Evolutionary conservation across 305 asterid species (phyloP), one percentile per base, ranked within the genome.

Genomic region (Fraxinus latifolia): DNA sequence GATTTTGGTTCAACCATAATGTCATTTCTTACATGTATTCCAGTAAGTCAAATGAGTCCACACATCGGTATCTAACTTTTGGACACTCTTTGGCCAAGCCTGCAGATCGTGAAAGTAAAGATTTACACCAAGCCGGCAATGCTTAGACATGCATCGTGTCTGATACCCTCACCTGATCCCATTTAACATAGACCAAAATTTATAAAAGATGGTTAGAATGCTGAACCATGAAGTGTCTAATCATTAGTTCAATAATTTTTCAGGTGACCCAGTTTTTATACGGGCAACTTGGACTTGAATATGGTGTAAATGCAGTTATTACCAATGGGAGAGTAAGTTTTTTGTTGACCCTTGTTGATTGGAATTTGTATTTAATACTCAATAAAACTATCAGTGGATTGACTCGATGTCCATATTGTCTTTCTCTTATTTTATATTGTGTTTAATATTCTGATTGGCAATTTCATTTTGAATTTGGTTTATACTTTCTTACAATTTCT

Each of bases 271-370:
- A 89, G 82, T 96, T 94, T 90, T 86, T 93, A 80, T 89, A 86
- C 89, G 87, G 92, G 87, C 89, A 91, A 86, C 79, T 92, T 68
- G 96, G 93, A 29, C 89, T 93, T 87, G 97, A 91, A 85, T 60
- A 19, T 84, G 97, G 97, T 71, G 87, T 78, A 78, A 93, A 90
- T 82, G 98, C 97, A 68, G 97, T 95, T 85, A 90, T 96, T 86
- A 96, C 99, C 81, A 96, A 94, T 89, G 99, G 99, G 84, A 94
- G 98, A 90, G 99, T 96, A 87, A 90, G 99, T 87, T 79, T 79
- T 36, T 25, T 65, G 70, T 85, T 79, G 84, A 78, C 80, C 67
- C 77, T 82, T 65, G 62, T 77, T 83, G 74, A 71, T 87, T 83
- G 70, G 62, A 6, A 78, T 81, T 76, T 53, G 25, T 53, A 17